Conservation (phyloP, 495 filamentous ascomycete species). For the Penicillium alfredii region DNA sequence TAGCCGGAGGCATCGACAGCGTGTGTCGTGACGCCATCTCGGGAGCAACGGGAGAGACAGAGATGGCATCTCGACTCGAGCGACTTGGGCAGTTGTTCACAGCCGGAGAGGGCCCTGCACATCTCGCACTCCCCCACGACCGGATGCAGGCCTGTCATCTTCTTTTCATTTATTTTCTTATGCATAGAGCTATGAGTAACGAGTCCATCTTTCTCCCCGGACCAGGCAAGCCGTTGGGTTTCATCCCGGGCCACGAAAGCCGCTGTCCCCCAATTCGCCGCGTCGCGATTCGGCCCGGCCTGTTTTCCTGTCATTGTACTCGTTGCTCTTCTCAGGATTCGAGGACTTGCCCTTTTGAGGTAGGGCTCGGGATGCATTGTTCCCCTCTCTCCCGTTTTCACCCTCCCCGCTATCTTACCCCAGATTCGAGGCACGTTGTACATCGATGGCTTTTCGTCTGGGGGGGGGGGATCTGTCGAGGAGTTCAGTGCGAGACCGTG, state of each 20-base stretch:
- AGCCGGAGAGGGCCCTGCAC: neutral
- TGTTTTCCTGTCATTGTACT: no score
- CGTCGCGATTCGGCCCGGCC: constrained; percentile 20
- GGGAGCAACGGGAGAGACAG: no score
- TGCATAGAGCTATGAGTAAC: no score
- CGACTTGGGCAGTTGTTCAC: constrained; percentile 14
- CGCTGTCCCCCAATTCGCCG: constrained; percentile 16
- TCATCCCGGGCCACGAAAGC: constrained; percentile 15
- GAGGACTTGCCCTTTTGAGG: constrained; percentile 9
- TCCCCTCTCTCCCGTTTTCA: no score
- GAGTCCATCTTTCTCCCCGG: constrained; percentile 1
- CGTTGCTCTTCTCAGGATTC: constrained; percentile 5
- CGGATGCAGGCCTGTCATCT: no score
- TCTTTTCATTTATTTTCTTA: no score
- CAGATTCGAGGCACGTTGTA: constrained; percentile 10
- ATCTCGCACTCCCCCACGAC: no score
- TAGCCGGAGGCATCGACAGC: no score
- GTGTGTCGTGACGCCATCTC: no score
- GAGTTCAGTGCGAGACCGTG: no score
- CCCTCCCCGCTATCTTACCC: constrained; percentile 4
- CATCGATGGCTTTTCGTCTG: neutral
- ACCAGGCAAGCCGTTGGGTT: constrained; percentile 22
- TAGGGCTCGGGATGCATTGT: constrained; percentile 3
- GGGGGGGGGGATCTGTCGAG: neutral
- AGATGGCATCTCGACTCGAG: constrained; percentile 18